These are phyloP conservation scores for Spathaspora boniae DNA, from an alignment of 805 yeast genomes.

Conservation along the genomic window DNA sequence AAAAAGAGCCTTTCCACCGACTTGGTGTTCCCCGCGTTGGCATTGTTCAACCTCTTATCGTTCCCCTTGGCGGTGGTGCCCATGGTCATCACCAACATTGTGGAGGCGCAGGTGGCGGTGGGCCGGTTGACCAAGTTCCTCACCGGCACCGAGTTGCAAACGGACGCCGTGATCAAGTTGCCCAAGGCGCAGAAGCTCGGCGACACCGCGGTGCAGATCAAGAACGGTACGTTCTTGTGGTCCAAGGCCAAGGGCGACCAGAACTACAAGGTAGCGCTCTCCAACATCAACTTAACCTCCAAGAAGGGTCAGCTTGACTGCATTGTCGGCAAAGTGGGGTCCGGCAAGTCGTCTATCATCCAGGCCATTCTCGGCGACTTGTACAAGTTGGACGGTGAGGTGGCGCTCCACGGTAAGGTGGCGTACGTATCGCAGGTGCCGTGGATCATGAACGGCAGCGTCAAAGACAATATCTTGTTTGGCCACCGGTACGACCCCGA, in stretches of 20 bases:
- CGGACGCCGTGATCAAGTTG: constrained; percentile 62
- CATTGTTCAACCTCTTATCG: constrained; percentile 80
- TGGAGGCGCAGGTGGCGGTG: constrained; percentile 86
- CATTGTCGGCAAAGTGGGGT: constrained; percentile 85
- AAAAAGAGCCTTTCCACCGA: constrained; percentile 75
- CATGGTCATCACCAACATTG: constrained; percentile 76
- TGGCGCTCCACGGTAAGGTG: constrained; percentile 66
- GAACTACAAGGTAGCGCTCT: constrained; percentile 60
- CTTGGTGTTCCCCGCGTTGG: constrained; percentile 84
- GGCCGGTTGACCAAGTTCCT: constrained; percentile 72
- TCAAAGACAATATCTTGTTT: constrained; percentile 85
- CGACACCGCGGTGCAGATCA: constrained; percentile 61
- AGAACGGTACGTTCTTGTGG: constrained; percentile 75
- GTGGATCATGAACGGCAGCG: constrained; percentile 96
- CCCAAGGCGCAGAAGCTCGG: constrained; percentile 52
- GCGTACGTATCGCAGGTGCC: constrained; percentile 94
- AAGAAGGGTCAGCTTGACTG: constrained; percentile 78
- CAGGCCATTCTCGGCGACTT: constrained; percentile 82
- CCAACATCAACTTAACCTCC: constrained; percentile 58
- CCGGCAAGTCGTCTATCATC: constrained; percentile 82
- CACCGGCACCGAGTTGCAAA: constrained; percentile 74
- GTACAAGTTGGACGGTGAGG: constrained; percentile 70
- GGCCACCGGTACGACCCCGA: constrained; percentile 81
- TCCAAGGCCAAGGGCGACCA: constrained; percentile 58
- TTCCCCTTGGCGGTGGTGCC: constrained; percentile 95